Percentiles rank a stretch among this genome's conserved stretches.
phyloP scores from a whole-genome alignment of 345 rosid species.

The Arabis alpina region DNA sequence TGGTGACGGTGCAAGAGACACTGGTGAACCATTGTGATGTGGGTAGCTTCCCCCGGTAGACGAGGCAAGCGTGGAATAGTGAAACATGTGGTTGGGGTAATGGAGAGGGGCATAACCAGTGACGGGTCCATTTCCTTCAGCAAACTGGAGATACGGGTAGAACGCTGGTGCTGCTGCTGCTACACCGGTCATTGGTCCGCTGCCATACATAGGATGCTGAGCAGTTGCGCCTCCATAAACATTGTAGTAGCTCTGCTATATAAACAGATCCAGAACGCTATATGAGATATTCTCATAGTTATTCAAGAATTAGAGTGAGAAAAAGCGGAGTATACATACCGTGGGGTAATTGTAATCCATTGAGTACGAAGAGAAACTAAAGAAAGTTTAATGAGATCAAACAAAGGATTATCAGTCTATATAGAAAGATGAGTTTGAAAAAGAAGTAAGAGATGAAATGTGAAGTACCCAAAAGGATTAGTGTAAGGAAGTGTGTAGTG shows the following conservation, averaged over 20 bases:
- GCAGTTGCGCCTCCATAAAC: constrained; percentile 81
- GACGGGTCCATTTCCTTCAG: constrained; percentile 69
- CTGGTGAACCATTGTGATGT: constrained; percentile 72
- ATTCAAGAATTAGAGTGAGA: not conserved
- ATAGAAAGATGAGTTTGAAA: not conserved
- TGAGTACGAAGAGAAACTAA: constrained; percentile 90
- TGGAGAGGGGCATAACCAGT: constrained; percentile 68
- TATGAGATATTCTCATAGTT: not conserved
- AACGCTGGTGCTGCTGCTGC: constrained; percentile 59
- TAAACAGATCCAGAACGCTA: not conserved
- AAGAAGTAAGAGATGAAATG: constrained; percentile 14
- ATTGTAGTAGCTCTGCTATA: constrained; percentile 74
- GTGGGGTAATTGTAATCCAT: constrained; percentile 88
- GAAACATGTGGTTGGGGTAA: constrained; percentile 78
- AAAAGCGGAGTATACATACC: constrained; percentile 52
- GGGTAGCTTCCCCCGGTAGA: constrained; percentile 59
- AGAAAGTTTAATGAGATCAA: constrained; percentile 15
- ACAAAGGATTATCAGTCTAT: constrained; percentile 31
- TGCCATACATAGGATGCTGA: constrained; percentile 81
- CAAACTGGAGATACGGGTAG: constrained; percentile 84
- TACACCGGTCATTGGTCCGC: constrained; percentile 64
- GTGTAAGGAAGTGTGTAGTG: constrained; percentile 85
- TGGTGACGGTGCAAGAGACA: constrained; percentile 84
- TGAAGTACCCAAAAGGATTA: constrained; percentile 67
- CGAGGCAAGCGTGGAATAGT: constrained; percentile 66